Evolutionary conservation across 768 basidiomycete species (phyloP).

Genomic region (Austroboletus eburneus): DNA sequence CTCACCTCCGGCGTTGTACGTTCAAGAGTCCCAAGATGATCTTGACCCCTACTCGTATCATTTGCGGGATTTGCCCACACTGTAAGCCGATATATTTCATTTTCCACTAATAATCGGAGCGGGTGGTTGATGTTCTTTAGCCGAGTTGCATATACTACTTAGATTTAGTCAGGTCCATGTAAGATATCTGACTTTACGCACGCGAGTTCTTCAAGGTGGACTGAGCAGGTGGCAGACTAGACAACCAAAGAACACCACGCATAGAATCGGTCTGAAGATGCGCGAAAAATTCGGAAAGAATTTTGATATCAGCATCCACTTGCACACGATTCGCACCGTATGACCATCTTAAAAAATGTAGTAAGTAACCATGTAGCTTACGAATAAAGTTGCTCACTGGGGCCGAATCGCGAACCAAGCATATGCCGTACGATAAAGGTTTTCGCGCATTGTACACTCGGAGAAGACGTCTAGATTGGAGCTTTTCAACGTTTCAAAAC

Average conservation of each 20-base stretch:
- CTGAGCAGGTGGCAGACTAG: slow-evolving; percentile 58
- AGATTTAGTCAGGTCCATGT: slow-evolving; percentile 4
- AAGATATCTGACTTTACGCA: slow-evolving; percentile 23
- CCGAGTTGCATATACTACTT: slow-evolving; percentile 50
- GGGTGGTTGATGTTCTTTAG: slow-evolving; percentile 70
- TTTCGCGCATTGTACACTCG: slow-evolving; percentile 70
- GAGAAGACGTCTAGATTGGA: slow-evolving; percentile 80
- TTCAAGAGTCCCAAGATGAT: slow-evolving; percentile 55
- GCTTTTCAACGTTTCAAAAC: slow-evolving; percentile 87
- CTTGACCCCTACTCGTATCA: slow-evolving; percentile 64
- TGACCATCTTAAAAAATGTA: slow-evolving; percentile 68
- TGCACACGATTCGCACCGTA: slow-evolving; percentile 93
- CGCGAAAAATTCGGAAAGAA: slow-evolving; percentile 78
- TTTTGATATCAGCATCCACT: slow-evolving; percentile 81
- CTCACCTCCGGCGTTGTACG: slow-evolving; percentile 61
- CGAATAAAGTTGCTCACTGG: slow-evolving; percentile 55
- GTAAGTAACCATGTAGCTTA: background rate
- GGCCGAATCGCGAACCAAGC: slow-evolving; percentile 93
- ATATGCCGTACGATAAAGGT: slow-evolving; percentile 75
- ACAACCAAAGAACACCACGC: slow-evolving; percentile 52
- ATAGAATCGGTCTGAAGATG: slow-evolving; percentile 73
- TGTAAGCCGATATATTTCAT: slow-evolving; percentile 78
- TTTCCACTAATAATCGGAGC: slow-evolving; percentile 81
- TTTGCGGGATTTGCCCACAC: slow-evolving; percentile 91
- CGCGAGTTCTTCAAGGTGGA: slow-evolving; percentile 38